A percentile compares a stretch with the other conserved stretches of the same genome.
Conservation (phyloP, 1,139 yeast species). For the Diutina sp. region DNA sequence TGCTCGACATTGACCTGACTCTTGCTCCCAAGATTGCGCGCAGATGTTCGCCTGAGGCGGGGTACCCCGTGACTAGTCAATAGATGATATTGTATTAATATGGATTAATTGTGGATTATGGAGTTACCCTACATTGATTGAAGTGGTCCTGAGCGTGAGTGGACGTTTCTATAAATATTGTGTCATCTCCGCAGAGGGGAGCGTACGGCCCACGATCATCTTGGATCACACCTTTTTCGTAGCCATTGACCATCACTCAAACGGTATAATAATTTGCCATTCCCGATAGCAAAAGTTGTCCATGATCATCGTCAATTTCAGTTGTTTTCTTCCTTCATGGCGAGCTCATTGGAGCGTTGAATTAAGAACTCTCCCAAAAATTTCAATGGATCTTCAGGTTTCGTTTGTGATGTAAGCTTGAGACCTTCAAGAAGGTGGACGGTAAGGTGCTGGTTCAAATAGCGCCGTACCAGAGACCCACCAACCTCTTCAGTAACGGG, state of each 20-base stretch:
- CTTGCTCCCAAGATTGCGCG: background rate
- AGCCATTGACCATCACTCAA: too few species aligned
- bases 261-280: too few species aligned
- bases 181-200: too few species aligned
- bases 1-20: background rate
- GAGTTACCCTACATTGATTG: too few species aligned
- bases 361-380: constrained; percentile 64
- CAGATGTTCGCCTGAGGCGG: background rate
- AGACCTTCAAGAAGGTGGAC: constrained; percentile 58
- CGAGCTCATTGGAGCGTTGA: constrained; percentile 25
- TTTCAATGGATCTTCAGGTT: constrained; percentile 59
- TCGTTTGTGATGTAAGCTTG: constrained; percentile 39
- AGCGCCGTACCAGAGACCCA: constrained; percentile 71
- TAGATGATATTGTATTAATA: too few species aligned
- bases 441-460: constrained; percentile 64
- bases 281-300: too few species aligned
- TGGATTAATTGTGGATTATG: too few species aligned
- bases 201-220: too few species aligned
- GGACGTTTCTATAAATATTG: too few species aligned
- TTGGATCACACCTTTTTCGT: too few species aligned
- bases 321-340: background rate
- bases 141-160: too few species aligned
- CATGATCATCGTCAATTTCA: background rate
- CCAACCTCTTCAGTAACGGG: constrained; percentile 50
- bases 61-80: background rate